A percentile compares a stretch with the other conserved stretches of the same genome.
These are phyloP conservation scores for Exophiala aquamarina DNA, from an alignment of 2,329 filamentous ascomycete genomes.

Conservation along the genomic window DNA sequence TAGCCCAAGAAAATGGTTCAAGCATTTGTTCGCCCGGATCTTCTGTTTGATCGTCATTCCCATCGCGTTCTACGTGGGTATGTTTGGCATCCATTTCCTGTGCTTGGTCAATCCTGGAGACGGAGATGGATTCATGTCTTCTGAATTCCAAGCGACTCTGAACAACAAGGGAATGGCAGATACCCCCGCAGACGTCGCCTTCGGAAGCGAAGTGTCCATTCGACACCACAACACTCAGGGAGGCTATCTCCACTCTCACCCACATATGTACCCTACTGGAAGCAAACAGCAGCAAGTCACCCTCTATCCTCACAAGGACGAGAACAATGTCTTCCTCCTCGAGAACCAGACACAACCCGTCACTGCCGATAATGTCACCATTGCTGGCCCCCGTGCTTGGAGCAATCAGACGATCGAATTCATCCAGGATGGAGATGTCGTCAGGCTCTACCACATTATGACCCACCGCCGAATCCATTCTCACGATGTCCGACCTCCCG, in stretches of 20 bases:
- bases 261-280: conserved; percentile 94
- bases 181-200: conserved; percentile 85
- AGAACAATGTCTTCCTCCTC: conserved; percentile 91
- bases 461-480: conserved; percentile 92
- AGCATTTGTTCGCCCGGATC: conserved; percentile 86
- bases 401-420: conserved; percentile 67
- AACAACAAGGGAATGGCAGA: conserved; percentile 97
- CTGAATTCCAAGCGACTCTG: conserved; percentile 95
- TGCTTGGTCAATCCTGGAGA: conserved; percentile 94
- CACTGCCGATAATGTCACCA: conserved; percentile 66
- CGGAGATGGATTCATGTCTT: conserved; percentile 99
- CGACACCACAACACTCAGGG: conserved; percentile 97
- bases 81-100: conserved; percentile 96
- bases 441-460: conserved; percentile 79
- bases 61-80: conserved; percentile 84
- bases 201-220: conserved; percentile 81
- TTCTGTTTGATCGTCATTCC: conserved; percentile 94
- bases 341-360: conserved; percentile 96
- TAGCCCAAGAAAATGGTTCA: conserved; percentile 81
- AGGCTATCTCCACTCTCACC: conserved; percentile 94
- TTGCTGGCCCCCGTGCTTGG: conserved; percentile 83
- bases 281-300: conserved; percentile 99
- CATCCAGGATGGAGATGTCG: conserved; percentile 75
- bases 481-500: conserved; percentile 84
- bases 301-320: conserved; percentile 97